Conservation (phyloP, 2,329 filamentous ascomycete species). For the Penicillium sp. region DNA sequence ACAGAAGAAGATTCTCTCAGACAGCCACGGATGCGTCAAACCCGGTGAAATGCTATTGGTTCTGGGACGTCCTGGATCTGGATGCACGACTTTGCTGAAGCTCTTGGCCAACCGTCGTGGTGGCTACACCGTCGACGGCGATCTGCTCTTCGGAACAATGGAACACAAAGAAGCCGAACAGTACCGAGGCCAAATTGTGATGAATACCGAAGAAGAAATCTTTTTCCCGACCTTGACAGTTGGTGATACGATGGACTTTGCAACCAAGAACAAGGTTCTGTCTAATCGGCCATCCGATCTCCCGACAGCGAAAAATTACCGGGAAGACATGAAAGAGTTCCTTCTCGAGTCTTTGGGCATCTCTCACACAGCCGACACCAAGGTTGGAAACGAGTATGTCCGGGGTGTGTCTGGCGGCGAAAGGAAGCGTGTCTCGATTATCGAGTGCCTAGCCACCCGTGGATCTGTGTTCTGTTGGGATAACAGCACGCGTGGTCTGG, state of each 20-base stretch:
- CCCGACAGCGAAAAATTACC: not conserved
- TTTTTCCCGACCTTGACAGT: slow-evolving; percentile 1
- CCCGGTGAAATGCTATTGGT: not conserved
- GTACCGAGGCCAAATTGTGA: not conserved
- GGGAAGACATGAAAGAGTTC: not conserved
- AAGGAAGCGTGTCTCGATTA: slow-evolving; percentile 1
- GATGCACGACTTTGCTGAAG: not conserved
- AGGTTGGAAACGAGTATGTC: slow-evolving; percentile 1
- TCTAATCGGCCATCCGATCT: not conserved
- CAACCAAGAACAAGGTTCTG: not conserved
- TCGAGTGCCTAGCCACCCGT: not conserved
- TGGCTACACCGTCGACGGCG: not conserved
- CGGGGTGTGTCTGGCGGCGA: slow-evolving; percentile 2
- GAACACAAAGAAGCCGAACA: not conserved
- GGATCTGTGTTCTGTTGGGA: not conserved
- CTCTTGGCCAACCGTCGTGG: not conserved
- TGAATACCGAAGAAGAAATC: slow-evolving; percentile 2
- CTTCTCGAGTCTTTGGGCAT: not conserved
- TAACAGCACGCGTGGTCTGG: not conserved
- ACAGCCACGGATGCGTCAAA: not conserved
- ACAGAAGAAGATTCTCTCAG: not conserved
- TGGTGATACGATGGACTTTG: not conserved
- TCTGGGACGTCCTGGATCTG: not conserved
- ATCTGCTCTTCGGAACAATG: not conserved
- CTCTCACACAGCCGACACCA: not conserved